Conservation (phyloP, 116 monocot species). For the Iris pallida region DNA sequence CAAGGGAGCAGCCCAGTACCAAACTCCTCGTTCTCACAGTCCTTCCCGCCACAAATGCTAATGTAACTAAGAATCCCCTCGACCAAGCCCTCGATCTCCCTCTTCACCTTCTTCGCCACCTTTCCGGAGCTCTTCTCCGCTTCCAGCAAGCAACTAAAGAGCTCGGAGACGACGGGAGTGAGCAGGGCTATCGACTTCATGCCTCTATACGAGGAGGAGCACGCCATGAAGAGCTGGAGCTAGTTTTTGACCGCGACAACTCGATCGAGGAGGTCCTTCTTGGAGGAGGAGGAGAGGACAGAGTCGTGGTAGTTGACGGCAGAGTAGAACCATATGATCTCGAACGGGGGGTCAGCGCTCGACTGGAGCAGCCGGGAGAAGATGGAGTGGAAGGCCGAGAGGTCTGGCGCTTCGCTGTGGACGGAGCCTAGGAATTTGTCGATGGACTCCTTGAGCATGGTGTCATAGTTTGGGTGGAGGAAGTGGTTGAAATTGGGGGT, state of each 20-base stretch:
- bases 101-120: constrained; percentile 38
- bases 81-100: constrained; percentile 51
- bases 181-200: constrained; percentile 61
- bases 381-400: constrained; percentile 62
- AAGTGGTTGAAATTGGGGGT: constrained; percentile 13
- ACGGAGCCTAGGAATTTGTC: constrained; percentile 51
- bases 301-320: constrained; percentile 56
- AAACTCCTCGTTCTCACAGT: constrained; percentile 1
- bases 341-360: constrained; percentile 65
- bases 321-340: constrained; percentile 75
- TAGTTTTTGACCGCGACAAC: constrained; percentile 41
- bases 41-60: constrained; percentile 66
- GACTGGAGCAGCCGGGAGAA: constrained; percentile 65
- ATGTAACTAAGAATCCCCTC: constrained; percentile 70
- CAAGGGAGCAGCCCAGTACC: constrained; percentile 33
- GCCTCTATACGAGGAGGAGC: constrained; percentile 41
- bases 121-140: constrained; percentile 24
- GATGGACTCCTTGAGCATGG: constrained; percentile 56
- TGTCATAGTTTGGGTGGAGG: constrained; percentile 26
- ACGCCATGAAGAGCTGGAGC: constrained; percentile 59
- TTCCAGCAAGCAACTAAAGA: constrained; percentile 34
- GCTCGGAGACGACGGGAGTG: constrained; percentile 63
- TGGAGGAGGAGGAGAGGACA: constrained; percentile 2
- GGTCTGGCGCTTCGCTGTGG: constrained; percentile 33
- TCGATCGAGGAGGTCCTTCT: constrained; percentile 18